phyloP scores from a whole-genome alignment of 306 rosid genomes.

The Pyrus pyrifolia region DNA sequence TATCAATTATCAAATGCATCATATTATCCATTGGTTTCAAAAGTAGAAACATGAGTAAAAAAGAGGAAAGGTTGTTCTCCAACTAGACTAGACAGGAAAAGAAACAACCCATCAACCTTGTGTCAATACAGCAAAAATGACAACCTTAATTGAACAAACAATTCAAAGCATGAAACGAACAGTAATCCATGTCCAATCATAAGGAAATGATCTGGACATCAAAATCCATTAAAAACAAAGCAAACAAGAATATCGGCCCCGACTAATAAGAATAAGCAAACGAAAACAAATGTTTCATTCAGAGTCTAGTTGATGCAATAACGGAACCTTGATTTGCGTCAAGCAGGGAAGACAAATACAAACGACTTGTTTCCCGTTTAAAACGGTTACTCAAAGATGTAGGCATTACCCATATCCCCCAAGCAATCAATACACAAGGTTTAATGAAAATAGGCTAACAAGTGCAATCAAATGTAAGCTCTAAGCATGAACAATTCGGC shows the following conservation, averaged over 20 bases:
- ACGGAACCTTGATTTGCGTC: not conserved
- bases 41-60: too few species aligned
- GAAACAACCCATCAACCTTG: too few species aligned
- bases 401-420: not conserved
- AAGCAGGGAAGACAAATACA: not conserved
- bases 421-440: not conserved
- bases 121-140: too few species aligned
- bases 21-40: too few species aligned
- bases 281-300: not conserved
- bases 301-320: too few species aligned
- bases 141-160: too few species aligned
- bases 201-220: not conserved
- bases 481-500: not conserved
- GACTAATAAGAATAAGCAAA: too few species aligned
- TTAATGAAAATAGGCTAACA: not conserved
- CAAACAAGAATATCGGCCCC: not conserved
- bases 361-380: not conserved
- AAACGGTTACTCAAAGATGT: not conserved
- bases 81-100: too few species aligned
- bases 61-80: too few species aligned
- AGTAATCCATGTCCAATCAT: too few species aligned
- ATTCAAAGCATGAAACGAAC: too few species aligned
- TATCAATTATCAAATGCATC: too few species aligned
- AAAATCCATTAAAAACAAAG: not conserved
- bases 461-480: not conserved